phyloP scores from a whole-genome alignment of 352 stramenopile genomes.

The Globisporangium rhizosaccharum region DNA sequence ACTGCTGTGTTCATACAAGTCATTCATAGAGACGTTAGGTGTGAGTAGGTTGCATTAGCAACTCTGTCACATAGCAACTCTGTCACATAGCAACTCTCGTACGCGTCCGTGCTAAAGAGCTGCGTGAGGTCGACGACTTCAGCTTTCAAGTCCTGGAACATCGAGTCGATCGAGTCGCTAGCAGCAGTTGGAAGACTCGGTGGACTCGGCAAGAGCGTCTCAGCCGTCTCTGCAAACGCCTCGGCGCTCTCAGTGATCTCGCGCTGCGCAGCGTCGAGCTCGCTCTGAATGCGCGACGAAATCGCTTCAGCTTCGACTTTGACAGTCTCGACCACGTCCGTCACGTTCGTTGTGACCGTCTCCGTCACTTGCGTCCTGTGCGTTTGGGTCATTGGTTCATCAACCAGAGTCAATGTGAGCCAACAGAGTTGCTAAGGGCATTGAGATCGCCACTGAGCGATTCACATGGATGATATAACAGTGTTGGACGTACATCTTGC shows the following conservation, averaged over 20 bases:
- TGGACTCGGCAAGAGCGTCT: slow-evolving; percentile 3
- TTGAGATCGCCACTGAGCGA: too few species aligned
- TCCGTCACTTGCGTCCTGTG: slow-evolving; percentile 48
- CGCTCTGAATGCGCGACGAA: slow-evolving; percentile 36
- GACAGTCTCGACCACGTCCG: slow-evolving; percentile 48
- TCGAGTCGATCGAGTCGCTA: slow-evolving; percentile 9
- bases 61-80: too few species aligned
- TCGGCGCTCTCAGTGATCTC: slow-evolving; percentile 20
- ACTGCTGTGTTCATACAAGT: background rate
- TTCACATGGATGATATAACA: too few species aligned
- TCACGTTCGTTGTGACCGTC: slow-evolving; percentile 45
- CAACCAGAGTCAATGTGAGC: too few species aligned
- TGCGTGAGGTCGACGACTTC: slow-evolving; percentile 11
- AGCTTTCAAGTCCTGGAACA: slow-evolving; percentile 16
- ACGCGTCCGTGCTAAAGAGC: slow-evolving; percentile 1
- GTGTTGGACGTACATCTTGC: slow-evolving; percentile 43
- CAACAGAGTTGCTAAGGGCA: too few species aligned
- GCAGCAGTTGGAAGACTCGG: background rate
- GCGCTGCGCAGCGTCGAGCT: slow-evolving; percentile 35
- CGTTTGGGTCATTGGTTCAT: too few species aligned
- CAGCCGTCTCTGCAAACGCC: slow-evolving; percentile 9
- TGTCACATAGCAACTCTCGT: too few species aligned
- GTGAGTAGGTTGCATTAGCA: too few species aligned
- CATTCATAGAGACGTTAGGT: too few species aligned
- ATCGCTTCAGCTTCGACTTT: slow-evolving; percentile 51